phyloP scores from a whole-genome alignment of 495 filamentous ascomycete genomes.

The Xylaria telfairii region DNA sequence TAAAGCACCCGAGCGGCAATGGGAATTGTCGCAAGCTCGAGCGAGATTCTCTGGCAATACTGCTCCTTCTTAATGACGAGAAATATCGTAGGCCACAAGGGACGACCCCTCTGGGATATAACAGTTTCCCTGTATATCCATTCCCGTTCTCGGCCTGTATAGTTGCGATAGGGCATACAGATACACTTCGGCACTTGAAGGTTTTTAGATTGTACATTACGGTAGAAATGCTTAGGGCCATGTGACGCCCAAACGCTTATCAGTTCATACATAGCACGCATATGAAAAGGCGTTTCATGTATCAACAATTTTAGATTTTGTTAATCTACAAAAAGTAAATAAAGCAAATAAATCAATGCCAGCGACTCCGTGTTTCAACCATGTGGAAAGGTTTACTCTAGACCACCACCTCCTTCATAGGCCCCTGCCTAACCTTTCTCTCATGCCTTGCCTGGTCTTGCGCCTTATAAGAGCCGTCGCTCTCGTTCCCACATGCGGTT shows the following conservation, averaged over 20 bases:
- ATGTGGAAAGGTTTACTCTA: conserved; percentile 8
- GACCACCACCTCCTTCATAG: not conserved
- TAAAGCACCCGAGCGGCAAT: not conserved
- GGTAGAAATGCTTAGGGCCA: not conserved
- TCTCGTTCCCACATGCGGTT: conserved; percentile 5
- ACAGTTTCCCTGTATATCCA: not conserved
- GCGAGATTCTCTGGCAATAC: not conserved
- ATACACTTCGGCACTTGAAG: not conserved
- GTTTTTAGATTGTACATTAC: conserved; percentile 2
- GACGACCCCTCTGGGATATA: not conserved
- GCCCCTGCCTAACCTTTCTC: not conserved
- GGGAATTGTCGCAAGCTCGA: not conserved
- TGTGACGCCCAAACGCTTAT: not conserved
- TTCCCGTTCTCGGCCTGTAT: not conserved
- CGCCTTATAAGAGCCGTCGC: not conserved
- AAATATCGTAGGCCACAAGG: not conserved
- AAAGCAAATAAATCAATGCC: not conserved
- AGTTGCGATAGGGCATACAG: not conserved
- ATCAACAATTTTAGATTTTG: conserved; percentile 15
- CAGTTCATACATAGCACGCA: not conserved
- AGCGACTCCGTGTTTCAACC: not conserved
- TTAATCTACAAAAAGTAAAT: conserved; percentile 7
- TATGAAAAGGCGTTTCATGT: not conserved
- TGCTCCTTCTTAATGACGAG: not conserved
- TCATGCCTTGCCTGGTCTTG: not conserved